These are phyloP conservation scores for Corylus avellana DNA, from an alignment of 306 rosid genomes.

Conservation along the genomic window DNA sequence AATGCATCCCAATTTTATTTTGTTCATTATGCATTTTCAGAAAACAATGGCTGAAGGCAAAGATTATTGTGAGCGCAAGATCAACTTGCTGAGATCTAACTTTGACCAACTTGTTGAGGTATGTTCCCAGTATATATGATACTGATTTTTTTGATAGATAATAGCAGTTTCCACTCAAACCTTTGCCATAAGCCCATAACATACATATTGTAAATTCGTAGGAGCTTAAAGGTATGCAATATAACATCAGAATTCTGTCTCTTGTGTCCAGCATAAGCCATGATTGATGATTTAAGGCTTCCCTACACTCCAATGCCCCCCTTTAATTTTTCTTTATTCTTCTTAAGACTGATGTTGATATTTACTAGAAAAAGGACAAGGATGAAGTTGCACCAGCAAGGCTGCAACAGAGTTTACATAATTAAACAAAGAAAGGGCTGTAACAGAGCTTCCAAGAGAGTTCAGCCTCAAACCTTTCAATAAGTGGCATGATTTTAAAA, in stretches of 20 bases:
- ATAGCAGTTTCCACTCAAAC: slow-evolving; percentile 1
- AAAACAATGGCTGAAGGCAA: slow-evolving; percentile 85
- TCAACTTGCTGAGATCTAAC: slow-evolving; percentile 81
- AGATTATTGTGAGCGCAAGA: slow-evolving; percentile 88
- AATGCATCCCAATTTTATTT: neutral
- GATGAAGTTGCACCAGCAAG: neutral
- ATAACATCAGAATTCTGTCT: neutral
- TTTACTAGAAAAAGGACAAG: neutral
- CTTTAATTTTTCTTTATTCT: neutral
- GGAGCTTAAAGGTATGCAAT: neutral
- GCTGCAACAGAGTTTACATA: no score
- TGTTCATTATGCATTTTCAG: slow-evolving; percentile 33
- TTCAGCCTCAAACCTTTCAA: neutral
- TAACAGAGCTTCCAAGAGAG: neutral
- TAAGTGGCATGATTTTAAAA: neutral
- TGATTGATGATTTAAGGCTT: neutral
- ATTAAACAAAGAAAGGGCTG: neutral
- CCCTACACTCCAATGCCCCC: neutral
- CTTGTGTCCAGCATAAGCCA: neutral
- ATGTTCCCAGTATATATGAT: slow-evolving; percentile 10
- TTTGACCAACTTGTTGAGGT: slow-evolving; percentile 96
- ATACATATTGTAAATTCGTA: neutral
- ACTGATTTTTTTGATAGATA: neutral
- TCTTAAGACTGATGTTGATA: neutral
- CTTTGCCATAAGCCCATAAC: neutral